A percentile compares a stretch with the other conserved stretches of the same genome.
phyloP scores from a whole-genome alignment of 805 yeast genomes.

The Pichia cephalocereana region DNA sequence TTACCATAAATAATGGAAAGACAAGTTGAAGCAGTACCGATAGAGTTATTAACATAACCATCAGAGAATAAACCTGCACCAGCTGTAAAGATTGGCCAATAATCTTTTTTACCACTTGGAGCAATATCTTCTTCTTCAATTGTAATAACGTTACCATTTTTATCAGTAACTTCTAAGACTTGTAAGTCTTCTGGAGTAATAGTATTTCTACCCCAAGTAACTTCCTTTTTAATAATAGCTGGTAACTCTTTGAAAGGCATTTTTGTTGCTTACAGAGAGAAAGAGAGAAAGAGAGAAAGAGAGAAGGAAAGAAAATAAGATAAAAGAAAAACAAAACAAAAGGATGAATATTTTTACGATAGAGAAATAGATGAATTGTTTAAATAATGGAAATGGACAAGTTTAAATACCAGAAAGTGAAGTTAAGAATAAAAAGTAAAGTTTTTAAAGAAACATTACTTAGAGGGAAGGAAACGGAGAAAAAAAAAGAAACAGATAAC shows the following conservation, averaged over 20 bases:
- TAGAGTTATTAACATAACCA: slow-evolving; percentile 84
- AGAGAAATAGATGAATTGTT: no score
- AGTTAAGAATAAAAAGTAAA: no score
- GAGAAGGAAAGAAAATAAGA: neutral
- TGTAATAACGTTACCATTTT: slow-evolving; percentile 15
- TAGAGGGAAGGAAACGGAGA: no score
- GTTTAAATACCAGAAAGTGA: no score
- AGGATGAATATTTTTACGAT: no score
- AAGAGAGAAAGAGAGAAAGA: neutral
- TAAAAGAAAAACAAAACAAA: neutral
- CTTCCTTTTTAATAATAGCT: slow-evolving; percentile 14
- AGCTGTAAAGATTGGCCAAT: slow-evolving; percentile 68
- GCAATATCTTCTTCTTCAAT: slow-evolving; percentile 20
- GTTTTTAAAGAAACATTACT: no score
- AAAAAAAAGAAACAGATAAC: no score
- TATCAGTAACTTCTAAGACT: slow-evolving; percentile 11
- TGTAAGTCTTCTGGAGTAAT: slow-evolving; percentile 13
- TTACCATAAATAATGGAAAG: slow-evolving; percentile 56
- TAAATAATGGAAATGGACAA: no score
- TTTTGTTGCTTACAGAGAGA: neutral
- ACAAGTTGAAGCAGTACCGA: slow-evolving; percentile 68
- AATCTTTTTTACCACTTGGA: slow-evolving; percentile 17
- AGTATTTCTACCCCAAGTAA: slow-evolving; percentile 21
- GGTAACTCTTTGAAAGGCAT: slow-evolving; percentile 13
- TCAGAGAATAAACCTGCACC: slow-evolving; percentile 94